Base-by-base conservation (phyloP, 75 land plant species). In the Pinus taeda region DNA sequence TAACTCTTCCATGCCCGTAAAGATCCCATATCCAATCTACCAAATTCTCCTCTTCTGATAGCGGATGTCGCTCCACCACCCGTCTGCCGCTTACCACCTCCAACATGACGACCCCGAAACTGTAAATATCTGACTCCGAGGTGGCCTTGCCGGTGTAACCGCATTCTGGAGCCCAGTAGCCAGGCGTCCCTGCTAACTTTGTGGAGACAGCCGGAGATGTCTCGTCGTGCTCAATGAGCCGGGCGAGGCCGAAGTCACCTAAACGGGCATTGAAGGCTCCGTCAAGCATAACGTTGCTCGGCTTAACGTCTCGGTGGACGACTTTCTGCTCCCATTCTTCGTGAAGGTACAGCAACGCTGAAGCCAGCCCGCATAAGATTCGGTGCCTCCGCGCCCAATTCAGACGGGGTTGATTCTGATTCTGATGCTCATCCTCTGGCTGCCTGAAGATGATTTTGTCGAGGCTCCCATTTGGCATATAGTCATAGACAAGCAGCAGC, bases 281-380 rank as follows among this genome's bases (percentile, higher is more conserved):
- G 63, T 89, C 91, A 12, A 89, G 67, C 86, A 89, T 81, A 20
- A 89, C 75, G 59, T 87, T 89, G 67, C 86, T 87, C 3, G 89
- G 79, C 57, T 89, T 86, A 42, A 87, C 82, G 59, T 86, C 90
- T 9, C 90, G 71, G 69, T 88, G 90, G 11, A 83, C 53, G 4
- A 86, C 77, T n/a, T 75, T 72, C 33, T 75, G 71, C 37, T 85
- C 85, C 42, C 76, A 80, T 65, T 86, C 88, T 73, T 86, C 88
- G 55, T 88, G 90, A 72, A 88, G 73, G 57, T 88, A 88, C 3
- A 75, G 60, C 76, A 88, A 79, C 5, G 82, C 90, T 3, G 82
- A 78, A 3, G 88, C 90, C 22, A 83, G 36, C 21, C 88, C 90
- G 66, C 42, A 77, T 0, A 71, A 77, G 11, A 86, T 80, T 30